A percentile compares a stretch with the other conserved stretches of the same genome.
Evolutionary conservation across 306 rosid species (phyloP).

Genomic region (Acacia melanoxylon): DNA sequence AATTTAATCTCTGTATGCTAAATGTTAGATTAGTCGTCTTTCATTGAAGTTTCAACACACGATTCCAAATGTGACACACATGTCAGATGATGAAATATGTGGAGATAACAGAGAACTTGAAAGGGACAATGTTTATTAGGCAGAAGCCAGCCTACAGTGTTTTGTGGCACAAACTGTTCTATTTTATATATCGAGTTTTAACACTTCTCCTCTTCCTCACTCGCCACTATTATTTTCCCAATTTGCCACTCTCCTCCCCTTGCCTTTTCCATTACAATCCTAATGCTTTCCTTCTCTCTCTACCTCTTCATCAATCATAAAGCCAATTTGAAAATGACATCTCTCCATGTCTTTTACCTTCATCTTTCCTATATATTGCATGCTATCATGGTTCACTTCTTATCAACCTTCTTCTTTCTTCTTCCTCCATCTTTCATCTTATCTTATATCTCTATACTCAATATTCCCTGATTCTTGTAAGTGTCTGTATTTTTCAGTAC

Average conservation of each 20-base stretch:
- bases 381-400: constrained; percentile 25
- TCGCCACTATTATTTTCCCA: constrained; percentile 24
- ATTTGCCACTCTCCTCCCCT: constrained; percentile 18
- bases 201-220: constrained; percentile 19
- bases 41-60: constrained; percentile 5
- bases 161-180: constrained; percentile 44
- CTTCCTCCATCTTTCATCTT: constrained; percentile 12
- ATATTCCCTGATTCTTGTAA: constrained; percentile 13
- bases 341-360: neutral
- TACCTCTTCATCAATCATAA: constrained; percentile 24
- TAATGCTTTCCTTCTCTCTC: constrained; percentile 10
- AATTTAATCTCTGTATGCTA: neutral
- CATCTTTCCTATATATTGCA: constrained; percentile 44
- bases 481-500: neutral
- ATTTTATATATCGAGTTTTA: constrained; percentile 1
- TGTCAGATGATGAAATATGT: constrained; percentile 23
- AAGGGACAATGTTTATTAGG: constrained; percentile 28
- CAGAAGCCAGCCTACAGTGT: constrained; percentile 7
- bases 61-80: constrained; percentile 35
- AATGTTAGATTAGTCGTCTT: neutral
- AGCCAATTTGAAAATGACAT: constrained; percentile 36
- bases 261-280: constrained; percentile 25
- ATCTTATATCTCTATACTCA: neutral
- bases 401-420: constrained; percentile 19
- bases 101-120: constrained; percentile 16